Evolutionary conservation across 495 filamentous ascomycete genomes (phyloP), one percentile per base, ranked within the genome.

Genomic region (Polyplosphaeria fusca): DNA sequence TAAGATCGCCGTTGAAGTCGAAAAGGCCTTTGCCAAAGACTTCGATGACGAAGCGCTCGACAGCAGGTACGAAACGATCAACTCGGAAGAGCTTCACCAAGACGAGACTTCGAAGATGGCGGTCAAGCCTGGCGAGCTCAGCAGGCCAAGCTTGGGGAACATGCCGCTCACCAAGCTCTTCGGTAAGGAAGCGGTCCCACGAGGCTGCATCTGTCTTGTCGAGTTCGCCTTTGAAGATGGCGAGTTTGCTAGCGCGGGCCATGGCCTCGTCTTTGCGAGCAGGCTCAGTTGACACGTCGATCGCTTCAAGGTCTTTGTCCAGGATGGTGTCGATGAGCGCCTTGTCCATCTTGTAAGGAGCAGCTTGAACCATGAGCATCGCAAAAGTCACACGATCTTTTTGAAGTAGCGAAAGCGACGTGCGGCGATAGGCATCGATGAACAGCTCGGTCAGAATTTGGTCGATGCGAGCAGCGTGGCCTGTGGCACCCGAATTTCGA

Each of bases 21-120:
- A 95, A 81, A 14, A 97, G 70, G 35, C 84, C 82, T 43, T 82
- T 74, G n/a, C 94, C 94, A 66, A 99, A 96, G 7, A 96, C 85
- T 28, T 84, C 81, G n/a, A 82, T 82, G 14, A 93, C 86, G 67
- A 97, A 97, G 23, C 84, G 84, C 70, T 97, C 91, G 1, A 88
- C 90, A 40, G 86, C 82, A 0, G 93, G 93, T 5, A 99, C 89
- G 64, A 97, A 94, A 19, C 93, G 84, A 71, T 99, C 93, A 54
- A 97, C 82, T 43, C 93, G 87, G 78, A 96, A 95, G 25, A 96
- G 79, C 67, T 96, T 97, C 73, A 97, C 82, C 32, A 97, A 80
- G 5, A 97, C 75, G 38, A 99, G 77, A 14, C 88, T 88, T 43
- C 86, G 79, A 7, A 99, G 83, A n/a, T 87, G 81, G 66, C 86